These are phyloP conservation scores for Amoebophrya sp. DNA, from an alignment of 169 alveolate genomes.

Conservation along the genomic window DNA sequence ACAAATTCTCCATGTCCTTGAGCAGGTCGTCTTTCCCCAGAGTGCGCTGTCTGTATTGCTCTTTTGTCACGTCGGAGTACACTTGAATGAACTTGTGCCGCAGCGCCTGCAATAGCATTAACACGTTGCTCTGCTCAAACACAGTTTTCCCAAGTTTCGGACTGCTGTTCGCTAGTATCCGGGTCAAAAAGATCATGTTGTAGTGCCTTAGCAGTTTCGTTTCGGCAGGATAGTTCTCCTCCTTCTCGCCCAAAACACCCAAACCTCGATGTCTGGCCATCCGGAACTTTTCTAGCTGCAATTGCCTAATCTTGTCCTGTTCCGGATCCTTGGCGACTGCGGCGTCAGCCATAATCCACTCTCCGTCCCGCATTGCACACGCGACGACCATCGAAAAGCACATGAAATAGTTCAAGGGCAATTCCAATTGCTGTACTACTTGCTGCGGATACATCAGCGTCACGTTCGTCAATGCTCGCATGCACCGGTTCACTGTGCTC, in stretches of 20 bases:
- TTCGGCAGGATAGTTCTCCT: neutral
- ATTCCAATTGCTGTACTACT: neutral
- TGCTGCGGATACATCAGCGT: conserved; percentile 1
- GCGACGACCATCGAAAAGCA: neutral
- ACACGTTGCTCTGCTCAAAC: neutral
- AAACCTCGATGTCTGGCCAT: conserved; percentile 15
- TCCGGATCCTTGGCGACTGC: neutral
- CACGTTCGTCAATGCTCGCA: conserved; percentile 1
- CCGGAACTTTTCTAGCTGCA: neutral
- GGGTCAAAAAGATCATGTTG: neutral
- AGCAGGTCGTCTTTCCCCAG: neutral
- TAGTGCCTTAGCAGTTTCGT: conserved; percentile 6
- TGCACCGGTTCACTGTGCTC: neutral
- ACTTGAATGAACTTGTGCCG: neutral
- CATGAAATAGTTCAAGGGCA: neutral
- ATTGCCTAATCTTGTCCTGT: neutral
- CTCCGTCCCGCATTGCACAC: conserved; percentile 3
- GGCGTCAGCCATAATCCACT: neutral
- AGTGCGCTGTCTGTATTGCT: neutral
- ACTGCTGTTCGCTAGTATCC: neutral
- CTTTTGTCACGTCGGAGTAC: conserved; percentile 2
- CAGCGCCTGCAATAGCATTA: neutral
- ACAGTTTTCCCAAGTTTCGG: neutral
- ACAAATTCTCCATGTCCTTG: neutral
- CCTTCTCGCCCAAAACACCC: neutral